Base-by-base conservation (phyloP, 1,284 basidiomycete genomes). In the Sanghuangporus baumii region DNA sequence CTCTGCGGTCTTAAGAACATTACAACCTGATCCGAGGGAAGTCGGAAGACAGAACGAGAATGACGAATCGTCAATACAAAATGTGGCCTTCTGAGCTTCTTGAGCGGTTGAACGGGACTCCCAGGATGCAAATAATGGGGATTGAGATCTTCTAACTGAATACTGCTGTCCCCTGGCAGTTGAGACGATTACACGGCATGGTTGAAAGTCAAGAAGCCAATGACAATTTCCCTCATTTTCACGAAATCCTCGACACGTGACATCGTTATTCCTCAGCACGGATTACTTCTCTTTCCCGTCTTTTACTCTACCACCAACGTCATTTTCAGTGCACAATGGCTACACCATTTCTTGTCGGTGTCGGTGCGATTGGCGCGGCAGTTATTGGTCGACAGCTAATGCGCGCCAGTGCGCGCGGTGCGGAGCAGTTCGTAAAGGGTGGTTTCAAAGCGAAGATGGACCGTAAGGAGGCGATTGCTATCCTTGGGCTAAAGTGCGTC, bases 371-470 rank as follows among this genome's bases (percentile, higher is more conserved):
- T 66, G 87, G 90, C 16, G 91, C 91, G 55, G 93, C 89, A 9
- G 76, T 95, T 12, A 85, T 84, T 26, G 93, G 91, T 5, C 81
- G 93, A 55, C 85, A 87, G 50, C 72, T 91, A 16, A 65, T 91
- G 51, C 80, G 84, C 47, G 78, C 82, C 65, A 81, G 80, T 55
- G 83, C 77, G 69, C 78, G 78, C 38, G 88, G 83, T 11, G 89
- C 86, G 6, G 89, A 95, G 55, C 85, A 96, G 73, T 98, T 93
- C 87, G 87, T 84, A 55, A 94, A 90, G 76, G 96, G 96, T 64
- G 96, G 96, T 1, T 99, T 99, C 85, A 91, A 89, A 74, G 79
- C 84, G 14, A 97, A 95, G 81, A 98, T 98, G 95, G 96, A 98
- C 74, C 83, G 91, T 72, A 91, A 88, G 67, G 96, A 98, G 77